Evolutionary conservation across 768 basidiomycete genomes (phyloP).

Genomic region (Dacryopinax spathularia): DNA sequence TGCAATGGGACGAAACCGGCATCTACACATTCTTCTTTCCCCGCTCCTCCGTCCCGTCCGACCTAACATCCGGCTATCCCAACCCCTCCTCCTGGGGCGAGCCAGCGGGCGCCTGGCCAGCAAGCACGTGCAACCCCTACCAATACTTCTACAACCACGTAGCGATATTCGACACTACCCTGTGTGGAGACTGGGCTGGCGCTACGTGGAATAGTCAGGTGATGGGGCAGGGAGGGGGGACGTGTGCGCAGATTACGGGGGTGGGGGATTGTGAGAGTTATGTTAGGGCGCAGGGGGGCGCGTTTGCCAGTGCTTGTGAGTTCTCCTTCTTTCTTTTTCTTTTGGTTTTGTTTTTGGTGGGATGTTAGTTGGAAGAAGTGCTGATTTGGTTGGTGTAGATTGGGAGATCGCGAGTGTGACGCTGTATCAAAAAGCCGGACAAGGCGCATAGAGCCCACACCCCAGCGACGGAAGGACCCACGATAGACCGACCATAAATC

Average conservation of each 20-base stretch:
- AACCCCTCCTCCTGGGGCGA: conserved; percentile 61
- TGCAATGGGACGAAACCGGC: conserved; percentile 64
- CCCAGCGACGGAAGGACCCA: no score
- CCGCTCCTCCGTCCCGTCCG: conserved; percentile 54
- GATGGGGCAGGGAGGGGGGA: conserved; percentile 64
- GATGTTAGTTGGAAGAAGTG: conserved; percentile 2
- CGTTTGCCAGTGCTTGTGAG: conserved; percentile 68
- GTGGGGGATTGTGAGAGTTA: conserved; percentile 67
- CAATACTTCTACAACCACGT: conserved; percentile 64
- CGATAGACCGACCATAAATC: no score
- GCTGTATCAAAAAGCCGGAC: conserved; percentile 40
- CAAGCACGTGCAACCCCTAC: conserved; percentile 58
- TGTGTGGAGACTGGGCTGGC: conserved; percentile 77
- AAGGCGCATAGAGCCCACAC: background rate
- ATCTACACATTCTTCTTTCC: conserved; percentile 75
- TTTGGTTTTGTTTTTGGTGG: no score
- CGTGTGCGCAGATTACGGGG: conserved; percentile 73
- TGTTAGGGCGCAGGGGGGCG: conserved; percentile 53
- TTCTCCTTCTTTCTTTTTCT: conserved; percentile 16
- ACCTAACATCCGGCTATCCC: conserved; percentile 61
- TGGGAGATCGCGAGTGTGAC: conserved; percentile 70
- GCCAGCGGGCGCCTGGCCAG: conserved; percentile 68
- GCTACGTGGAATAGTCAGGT: conserved; percentile 73
- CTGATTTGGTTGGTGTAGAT: conserved; percentile 30
- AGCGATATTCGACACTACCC: conserved; percentile 58